These are phyloP conservation scores for Neoarthrinium moseri DNA, from an alignment of 2,329 filamentous ascomycete species.

Conservation along the genomic window DNA sequence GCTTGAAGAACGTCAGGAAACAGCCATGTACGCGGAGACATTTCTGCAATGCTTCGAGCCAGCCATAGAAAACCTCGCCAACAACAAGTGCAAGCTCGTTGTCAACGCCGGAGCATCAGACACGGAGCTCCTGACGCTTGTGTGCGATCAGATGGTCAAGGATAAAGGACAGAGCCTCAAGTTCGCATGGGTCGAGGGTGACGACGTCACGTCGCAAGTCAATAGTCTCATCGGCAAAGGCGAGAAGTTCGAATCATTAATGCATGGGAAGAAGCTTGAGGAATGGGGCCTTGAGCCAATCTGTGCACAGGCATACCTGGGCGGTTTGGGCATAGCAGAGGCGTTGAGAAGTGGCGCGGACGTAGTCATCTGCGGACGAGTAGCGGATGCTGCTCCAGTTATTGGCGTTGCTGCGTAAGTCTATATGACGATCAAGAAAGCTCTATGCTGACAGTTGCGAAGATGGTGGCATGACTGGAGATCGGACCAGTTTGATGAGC, in stretches of 20 bases:
- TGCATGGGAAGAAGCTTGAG: constrained; percentile 14
- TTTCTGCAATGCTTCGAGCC: constrained; percentile 25
- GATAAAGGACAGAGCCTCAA: constrained; percentile 18
- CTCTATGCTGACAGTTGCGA: neutral
- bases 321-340: constrained; percentile 36
- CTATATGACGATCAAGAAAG: neutral
- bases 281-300: constrained; percentile 19
- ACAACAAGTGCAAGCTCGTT: constrained; percentile 22
- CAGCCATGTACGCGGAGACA: constrained; percentile 17
- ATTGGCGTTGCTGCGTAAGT: constrained; percentile 31
- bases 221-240: constrained; percentile 21
- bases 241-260: constrained; percentile 21
- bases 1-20: constrained; percentile 1
- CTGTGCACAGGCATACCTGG: constrained; percentile 38
- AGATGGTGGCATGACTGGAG: constrained; percentile 34
- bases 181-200: constrained; percentile 27
- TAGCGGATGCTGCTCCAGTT: constrained; percentile 39
- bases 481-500: constrained; percentile 36
- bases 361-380: constrained; percentile 37
- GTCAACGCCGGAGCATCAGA: constrained; percentile 29
- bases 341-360: constrained; percentile 31
- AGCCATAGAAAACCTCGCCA: constrained; percentile 17
- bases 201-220: constrained; percentile 22
- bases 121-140: constrained; percentile 13
- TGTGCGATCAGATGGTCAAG: constrained; percentile 12